Evolutionary conservation across 2,329 filamentous ascomycete species (phyloP).

Genomic region (Tolypocladium ophioglossoides): DNA sequence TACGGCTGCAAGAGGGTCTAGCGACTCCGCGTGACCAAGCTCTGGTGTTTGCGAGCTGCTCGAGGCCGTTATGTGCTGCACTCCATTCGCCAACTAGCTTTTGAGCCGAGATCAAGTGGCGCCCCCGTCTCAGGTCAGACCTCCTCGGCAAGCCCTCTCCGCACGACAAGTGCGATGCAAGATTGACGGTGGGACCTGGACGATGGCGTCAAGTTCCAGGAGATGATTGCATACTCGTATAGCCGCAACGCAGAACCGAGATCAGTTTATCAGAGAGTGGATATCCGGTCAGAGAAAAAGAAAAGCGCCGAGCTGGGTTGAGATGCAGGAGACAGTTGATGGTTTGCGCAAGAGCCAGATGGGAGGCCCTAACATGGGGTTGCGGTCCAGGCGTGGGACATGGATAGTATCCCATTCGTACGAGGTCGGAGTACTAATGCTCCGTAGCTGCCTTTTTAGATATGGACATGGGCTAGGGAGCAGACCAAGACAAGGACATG

Average conservation of each 20-base stretch:
- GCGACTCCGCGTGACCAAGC: not conserved
- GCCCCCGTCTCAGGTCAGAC: not conserved
- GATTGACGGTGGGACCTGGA: not conserved
- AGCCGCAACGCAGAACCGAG: not conserved
- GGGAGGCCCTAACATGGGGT: not conserved
- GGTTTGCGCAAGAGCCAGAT: not conserved
- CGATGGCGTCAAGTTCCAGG: not conserved
- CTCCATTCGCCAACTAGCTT: not conserved
- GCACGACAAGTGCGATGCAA: not conserved
- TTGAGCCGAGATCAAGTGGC: not conserved
- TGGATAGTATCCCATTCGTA: not conserved
- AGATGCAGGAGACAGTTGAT: not conserved
- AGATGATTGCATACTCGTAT: not conserved
- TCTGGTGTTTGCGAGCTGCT: not conserved
- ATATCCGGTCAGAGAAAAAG: constrained; percentile 3
- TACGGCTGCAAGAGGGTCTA: too few species aligned
- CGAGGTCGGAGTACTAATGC: too few species aligned
- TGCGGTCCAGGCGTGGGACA: not conserved
- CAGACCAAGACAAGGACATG: not conserved
- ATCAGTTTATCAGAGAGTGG: not conserved
- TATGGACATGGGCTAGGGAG: not conserved
- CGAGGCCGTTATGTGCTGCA: not conserved
- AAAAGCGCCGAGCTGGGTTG: not conserved
- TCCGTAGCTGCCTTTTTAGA: not conserved
- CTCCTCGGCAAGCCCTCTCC: too few species aligned